phyloP scores from a whole-genome alignment of 306 rosid genomes.

The Pterocarpus santalinus region DNA sequence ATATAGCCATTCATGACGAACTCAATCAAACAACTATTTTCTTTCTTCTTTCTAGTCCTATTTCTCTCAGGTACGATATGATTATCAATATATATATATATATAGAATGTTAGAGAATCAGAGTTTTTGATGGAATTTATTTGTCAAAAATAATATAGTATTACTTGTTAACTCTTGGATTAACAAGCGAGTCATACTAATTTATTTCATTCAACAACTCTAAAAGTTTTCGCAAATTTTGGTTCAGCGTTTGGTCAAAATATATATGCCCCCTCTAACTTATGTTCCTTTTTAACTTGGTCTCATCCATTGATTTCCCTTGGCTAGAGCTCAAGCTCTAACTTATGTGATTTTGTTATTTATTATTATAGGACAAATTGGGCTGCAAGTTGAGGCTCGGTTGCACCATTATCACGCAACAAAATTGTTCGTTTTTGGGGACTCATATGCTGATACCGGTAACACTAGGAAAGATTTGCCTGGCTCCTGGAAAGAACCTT shows the following conservation, averaged over 20 bases:
- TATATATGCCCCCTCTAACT: too few relatives aligned
- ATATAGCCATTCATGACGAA: not conserved
- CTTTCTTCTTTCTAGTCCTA: not conserved
- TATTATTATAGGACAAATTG: constrained; percentile 23
- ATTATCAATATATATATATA: not conserved
- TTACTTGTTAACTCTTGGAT: too few relatives aligned
- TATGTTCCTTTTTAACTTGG: not conserved
- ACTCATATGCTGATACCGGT: constrained; percentile 46
- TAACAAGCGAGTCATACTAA: too few relatives aligned
- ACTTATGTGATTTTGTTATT: not conserved
- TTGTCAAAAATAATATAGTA: too few relatives aligned
- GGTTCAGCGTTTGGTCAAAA: too few relatives aligned
- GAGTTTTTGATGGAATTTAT: too few relatives aligned
- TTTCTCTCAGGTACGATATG: constrained; percentile 31
- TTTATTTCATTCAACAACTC: too few relatives aligned
- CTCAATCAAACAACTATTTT: not conserved
- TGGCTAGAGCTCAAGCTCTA: not conserved
- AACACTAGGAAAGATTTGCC: not conserved
- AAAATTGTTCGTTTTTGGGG: constrained; percentile 46
- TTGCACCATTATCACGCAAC: not conserved
- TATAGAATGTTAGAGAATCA: too few relatives aligned
- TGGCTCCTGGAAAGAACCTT: constrained; percentile 41
- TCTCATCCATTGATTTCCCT: not conserved
- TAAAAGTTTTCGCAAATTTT: not conserved
- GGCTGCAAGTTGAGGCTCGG: constrained; percentile 35